phyloP scores from a whole-genome alignment of 805 yeast genomes.

The Starmerella bombicola region DNA sequence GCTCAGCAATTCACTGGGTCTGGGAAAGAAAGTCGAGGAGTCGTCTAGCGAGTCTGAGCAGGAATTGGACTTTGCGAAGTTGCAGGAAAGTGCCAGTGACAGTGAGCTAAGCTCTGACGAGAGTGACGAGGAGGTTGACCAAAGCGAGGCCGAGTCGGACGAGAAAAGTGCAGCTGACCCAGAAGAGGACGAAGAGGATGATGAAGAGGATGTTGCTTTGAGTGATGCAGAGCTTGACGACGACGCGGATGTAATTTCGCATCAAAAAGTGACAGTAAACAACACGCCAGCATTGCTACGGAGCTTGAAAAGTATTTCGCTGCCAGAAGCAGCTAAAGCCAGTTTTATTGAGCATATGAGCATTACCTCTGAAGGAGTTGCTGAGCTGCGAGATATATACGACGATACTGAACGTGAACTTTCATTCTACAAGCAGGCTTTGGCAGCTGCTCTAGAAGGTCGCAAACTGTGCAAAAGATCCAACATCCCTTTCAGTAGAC shows the following conservation, averaged over 20 bases:
- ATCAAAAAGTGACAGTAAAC: constrained; percentile 78
- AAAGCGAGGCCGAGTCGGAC: constrained; percentile 30
- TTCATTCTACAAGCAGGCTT: constrained; percentile 88
- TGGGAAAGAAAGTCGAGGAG: constrained; percentile 5
- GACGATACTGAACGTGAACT: constrained; percentile 94
- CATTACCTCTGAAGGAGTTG: constrained; percentile 45
- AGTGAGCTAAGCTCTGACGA: constrained; percentile 15
- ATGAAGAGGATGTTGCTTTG: constrained; percentile 71
- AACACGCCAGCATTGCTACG: constrained; percentile 56
- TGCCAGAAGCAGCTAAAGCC: constrained; percentile 45
- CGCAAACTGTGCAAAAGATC: constrained; percentile 50
- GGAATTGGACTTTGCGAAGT: constrained; percentile 24
- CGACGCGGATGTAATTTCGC: constrained; percentile 89
- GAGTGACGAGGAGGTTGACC: constrained; percentile 28
- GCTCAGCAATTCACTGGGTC: constrained; percentile 20
- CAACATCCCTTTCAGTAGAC: constrained; percentile 81
- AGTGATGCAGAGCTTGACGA: constrained; percentile 88
- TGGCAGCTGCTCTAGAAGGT: constrained; percentile 67
- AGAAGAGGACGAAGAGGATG: constrained; percentile 45
- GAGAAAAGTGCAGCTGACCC: constrained; percentile 40
- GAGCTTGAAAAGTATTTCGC: constrained; percentile 25
- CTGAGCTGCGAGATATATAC: constrained; percentile 67
- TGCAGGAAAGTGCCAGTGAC: constrained; percentile 30
- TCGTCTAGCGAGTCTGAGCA: constrained; percentile 27
- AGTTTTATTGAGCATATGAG: constrained; percentile 78